Conservation (phyloP, 345 rosid species). For the Gossypium arboreum region DNA sequence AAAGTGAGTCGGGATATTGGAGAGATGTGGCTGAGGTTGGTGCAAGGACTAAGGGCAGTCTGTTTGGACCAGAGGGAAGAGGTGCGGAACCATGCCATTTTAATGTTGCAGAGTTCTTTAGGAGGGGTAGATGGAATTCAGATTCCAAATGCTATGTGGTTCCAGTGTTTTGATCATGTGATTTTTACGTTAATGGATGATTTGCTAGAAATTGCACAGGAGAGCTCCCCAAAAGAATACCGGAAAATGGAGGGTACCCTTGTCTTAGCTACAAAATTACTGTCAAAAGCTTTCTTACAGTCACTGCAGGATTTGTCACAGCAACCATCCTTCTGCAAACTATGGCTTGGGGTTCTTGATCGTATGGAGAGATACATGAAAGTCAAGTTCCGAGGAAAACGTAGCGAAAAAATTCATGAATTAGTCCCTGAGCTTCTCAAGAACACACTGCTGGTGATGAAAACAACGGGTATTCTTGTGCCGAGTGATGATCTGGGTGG, state of each 20-base stretch:
- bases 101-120: constrained; percentile 46
- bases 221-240: constrained; percentile 42
- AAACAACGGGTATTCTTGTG: constrained; percentile 52
- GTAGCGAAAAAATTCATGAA: constrained; percentile 55
- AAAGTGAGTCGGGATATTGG: constrained; percentile 57
- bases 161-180: constrained; percentile 56
- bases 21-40: constrained; percentile 76
- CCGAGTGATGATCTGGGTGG: constrained; percentile 56
- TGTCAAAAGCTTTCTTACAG: constrained; percentile 60
- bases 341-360: constrained; percentile 67
- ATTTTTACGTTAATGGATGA: constrained; percentile 61
- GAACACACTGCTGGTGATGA: constrained; percentile 64
- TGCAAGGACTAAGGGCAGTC: constrained; percentile 49
- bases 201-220: constrained; percentile 34
- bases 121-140: constrained; percentile 46
- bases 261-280: constrained; percentile 52
- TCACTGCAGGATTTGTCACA: constrained; percentile 47
- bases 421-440: constrained; percentile 64
- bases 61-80: constrained; percentile 67
- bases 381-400: constrained; percentile 53
- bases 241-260: constrained; percentile 62
- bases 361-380: constrained; percentile 59
- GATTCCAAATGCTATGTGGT: constrained; percentile 51
- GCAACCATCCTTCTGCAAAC: constrained; percentile 60
- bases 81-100: constrained; percentile 64